Conservation (phyloP, 2,329 filamentous ascomycete genomes). For the Ophiosphaerella korrae region DNA sequence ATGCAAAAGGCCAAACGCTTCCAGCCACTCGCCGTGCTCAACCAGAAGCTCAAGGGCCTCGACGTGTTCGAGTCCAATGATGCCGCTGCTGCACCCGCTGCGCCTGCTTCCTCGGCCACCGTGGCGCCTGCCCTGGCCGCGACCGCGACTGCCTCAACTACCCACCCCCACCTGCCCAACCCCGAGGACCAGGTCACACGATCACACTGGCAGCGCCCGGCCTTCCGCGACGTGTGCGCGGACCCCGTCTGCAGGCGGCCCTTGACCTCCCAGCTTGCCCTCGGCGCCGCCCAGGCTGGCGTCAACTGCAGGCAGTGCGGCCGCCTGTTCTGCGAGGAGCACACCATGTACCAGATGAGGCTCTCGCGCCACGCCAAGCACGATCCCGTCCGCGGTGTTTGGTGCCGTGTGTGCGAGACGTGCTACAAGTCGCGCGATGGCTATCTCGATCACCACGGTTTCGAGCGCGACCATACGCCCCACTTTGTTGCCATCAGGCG, state of each 20-base stretch:
- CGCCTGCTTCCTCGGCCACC: conserved; percentile 35
- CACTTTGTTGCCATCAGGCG: conserved; percentile 73
- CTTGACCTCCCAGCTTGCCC: conserved; percentile 58
- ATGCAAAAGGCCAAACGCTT: conserved; percentile 92
- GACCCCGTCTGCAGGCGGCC: conserved; percentile 77
- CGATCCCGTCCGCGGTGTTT: conserved; percentile 86
- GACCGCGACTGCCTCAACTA: conserved; percentile 33
- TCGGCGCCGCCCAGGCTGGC: conserved; percentile 79
- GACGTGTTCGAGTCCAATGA: conserved; percentile 96
- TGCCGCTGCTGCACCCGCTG: conserved; percentile 54
- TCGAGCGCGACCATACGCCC: conserved; percentile 72
- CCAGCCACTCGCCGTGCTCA: conserved; percentile 86
- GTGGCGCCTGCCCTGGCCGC: conserved; percentile 35
- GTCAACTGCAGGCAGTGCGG: conserved; percentile 96
- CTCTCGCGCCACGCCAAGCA: conserved; percentile 86
- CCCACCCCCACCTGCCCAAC: conserved; percentile 55
- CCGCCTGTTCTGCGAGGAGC: conserved; percentile 91
- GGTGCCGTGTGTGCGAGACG: conserved; percentile 97
- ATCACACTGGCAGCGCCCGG: conserved; percentile 84
- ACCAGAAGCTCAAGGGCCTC: conserved; percentile 89
- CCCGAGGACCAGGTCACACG: conserved; percentile 89
- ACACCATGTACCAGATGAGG: conserved; percentile 99
- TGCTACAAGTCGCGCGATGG: conserved; percentile 96
- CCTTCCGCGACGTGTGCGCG: conserved; percentile 77
- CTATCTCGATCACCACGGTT: conserved; percentile 85